phyloP scores from a whole-genome alignment of 148 eudicot genomes.

The Euryodendron excelsum region DNA sequence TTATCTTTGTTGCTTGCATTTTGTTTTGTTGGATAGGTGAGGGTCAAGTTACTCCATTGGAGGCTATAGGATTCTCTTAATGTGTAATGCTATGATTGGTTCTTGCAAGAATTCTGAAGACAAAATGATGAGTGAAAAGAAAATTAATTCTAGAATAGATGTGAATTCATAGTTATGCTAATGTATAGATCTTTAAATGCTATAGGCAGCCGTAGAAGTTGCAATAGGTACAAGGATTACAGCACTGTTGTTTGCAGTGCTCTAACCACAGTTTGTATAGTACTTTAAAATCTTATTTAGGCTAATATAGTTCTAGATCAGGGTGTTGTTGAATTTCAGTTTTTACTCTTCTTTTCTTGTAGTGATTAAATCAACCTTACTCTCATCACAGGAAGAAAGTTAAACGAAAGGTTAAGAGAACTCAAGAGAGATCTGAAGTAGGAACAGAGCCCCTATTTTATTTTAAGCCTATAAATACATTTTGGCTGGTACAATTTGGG shows the following conservation, averaged over 20 bases:
- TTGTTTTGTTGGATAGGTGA: background rate
- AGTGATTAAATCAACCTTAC: too few species aligned
- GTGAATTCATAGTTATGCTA: background rate
- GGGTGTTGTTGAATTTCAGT: background rate
- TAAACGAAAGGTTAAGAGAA: too few species aligned
- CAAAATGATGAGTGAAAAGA: background rate
- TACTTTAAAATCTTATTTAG: too few species aligned
- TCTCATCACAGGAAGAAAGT: too few species aligned
- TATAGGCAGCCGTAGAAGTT: conserved; percentile 7
- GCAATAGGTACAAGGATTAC: background rate
- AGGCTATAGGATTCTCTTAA: background rate
- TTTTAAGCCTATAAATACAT: too few species aligned
- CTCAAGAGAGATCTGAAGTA: too few species aligned
- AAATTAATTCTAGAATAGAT: background rate
- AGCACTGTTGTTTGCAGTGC: background rate
- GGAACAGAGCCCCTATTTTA: too few species aligned
- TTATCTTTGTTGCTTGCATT: background rate
- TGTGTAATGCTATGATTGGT: background rate
- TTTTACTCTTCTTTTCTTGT: too few species aligned
- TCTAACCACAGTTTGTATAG: background rate
- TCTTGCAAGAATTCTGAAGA: conserved; percentile 5
- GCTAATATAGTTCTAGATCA: background rate
- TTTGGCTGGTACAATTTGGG: too few species aligned
- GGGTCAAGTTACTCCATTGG: background rate
- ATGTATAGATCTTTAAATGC: conserved; percentile 10